Conservation (phyloP, 768 basidiomycete species). For the Dacryopinax spathularia region DNA sequence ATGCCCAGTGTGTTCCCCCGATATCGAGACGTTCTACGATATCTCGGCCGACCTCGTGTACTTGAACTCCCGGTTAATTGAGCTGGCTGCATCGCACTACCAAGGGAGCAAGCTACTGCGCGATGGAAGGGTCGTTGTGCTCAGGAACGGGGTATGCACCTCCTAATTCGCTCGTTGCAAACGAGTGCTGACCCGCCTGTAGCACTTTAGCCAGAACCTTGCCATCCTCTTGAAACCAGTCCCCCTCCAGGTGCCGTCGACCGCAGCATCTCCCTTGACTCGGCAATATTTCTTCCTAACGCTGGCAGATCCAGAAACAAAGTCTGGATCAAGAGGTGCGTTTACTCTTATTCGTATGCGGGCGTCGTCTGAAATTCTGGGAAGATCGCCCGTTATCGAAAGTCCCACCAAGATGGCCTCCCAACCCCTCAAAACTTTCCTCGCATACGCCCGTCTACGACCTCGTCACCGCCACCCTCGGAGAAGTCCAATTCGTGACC, state of each 20-base stretch:
- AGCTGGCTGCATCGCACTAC: slow-evolving; percentile 42
- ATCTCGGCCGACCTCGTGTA: slow-evolving; percentile 45
- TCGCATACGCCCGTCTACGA: not conserved
- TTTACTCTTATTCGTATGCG: no score
- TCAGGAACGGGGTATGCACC: slow-evolving; percentile 72
- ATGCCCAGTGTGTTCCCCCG: slow-evolving; percentile 53
- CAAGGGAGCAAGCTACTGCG: slow-evolving; percentile 55
- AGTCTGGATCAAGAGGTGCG: slow-evolving; percentile 40
- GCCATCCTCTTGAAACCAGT: slow-evolving; percentile 60
- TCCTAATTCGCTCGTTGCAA: slow-evolving; percentile 3
- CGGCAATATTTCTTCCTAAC: slow-evolving; percentile 57
- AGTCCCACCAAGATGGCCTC: slow-evolving; percentile 69
- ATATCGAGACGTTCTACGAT: slow-evolving; percentile 69
- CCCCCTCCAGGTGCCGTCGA: slow-evolving; percentile 32
- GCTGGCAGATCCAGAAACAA: slow-evolving; percentile 50
- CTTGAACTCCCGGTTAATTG: slow-evolving; percentile 47
- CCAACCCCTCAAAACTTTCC: slow-evolving; percentile 16
- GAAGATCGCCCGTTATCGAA: not conserved
- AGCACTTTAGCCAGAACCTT: slow-evolving; percentile 64
- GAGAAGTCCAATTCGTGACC: slow-evolving; percentile 1
- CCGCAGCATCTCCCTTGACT: slow-evolving; percentile 34
- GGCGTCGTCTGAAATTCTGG: not conserved
- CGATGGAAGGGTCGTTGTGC: slow-evolving; percentile 65
- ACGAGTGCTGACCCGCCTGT: slow-evolving; percentile 5
- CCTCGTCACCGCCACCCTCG: not conserved